Conservation (phyloP, 805 yeast species). For the Blastobotrys muscicola region DNA sequence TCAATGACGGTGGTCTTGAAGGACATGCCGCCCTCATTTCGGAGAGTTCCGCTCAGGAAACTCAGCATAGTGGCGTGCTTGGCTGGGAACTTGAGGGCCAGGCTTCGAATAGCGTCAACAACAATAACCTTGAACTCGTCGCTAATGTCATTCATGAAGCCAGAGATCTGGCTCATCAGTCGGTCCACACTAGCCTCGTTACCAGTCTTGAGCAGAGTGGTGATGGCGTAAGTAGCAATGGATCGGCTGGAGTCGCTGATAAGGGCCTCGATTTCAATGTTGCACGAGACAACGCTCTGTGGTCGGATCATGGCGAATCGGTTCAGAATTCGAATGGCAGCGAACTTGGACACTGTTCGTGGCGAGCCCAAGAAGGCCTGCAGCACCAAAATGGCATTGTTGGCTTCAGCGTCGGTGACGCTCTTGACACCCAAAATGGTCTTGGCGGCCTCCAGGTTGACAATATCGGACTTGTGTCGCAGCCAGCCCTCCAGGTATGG, state of each 20-base stretch:
- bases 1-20: slow-evolving; percentile 86
- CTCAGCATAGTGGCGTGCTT: slow-evolving; percentile 75
- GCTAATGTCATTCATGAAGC: slow-evolving; percentile 84
- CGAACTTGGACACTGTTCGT: slow-evolving; percentile 79
- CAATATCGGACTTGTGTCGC: slow-evolving; percentile 77
- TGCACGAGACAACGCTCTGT: slow-evolving; percentile 60
- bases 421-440: slow-evolving; percentile 48
- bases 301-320: slow-evolving; percentile 76
- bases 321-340: slow-evolving; percentile 86
- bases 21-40: slow-evolving; percentile 82
- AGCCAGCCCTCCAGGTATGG: slow-evolving; percentile 62
- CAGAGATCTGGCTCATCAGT: slow-evolving; percentile 75
- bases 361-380: slow-evolving; percentile 78
- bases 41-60: slow-evolving; percentile 73
- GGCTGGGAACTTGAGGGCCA: slow-evolving; percentile 87
- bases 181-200: slow-evolving; percentile 84
- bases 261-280: slow-evolving; percentile 74
- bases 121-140: slow-evolving; percentile 94
- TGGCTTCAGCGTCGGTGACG: slow-evolving; percentile 52
- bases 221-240: slow-evolving; percentile 92
- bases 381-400: slow-evolving; percentile 57
- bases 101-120: slow-evolving; percentile 86
- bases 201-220: slow-evolving; percentile 91
- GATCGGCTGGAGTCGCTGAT: slow-evolving; percentile 86
- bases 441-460: slow-evolving; percentile 86